Percentiles rank a stretch among this genome's conserved stretches.
phyloP scores from a whole-genome alignment of 352 stramenopile species.

The Phytopythium aichiense region DNA sequence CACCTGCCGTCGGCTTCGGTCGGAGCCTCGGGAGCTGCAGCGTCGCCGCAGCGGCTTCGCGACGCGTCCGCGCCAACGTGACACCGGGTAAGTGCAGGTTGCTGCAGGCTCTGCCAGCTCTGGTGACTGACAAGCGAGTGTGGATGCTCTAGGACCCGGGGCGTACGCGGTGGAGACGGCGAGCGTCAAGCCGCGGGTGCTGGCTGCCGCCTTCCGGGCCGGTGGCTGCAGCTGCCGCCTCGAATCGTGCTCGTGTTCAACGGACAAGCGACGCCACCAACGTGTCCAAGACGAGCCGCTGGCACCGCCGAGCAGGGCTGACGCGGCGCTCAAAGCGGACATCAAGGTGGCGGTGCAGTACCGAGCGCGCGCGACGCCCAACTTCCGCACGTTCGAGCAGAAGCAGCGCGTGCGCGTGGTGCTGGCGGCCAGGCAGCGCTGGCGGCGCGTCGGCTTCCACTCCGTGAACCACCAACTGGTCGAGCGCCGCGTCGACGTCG shows the following conservation, averaged over 20 bases:
- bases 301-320: conserved; percentile 15
- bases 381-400: conserved; percentile 25
- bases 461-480: conserved; percentile 19
- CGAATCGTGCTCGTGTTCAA: conserved; percentile 21
- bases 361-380: conserved; percentile 4
- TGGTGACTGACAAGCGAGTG: conserved; percentile 11
- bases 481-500: conserved; percentile 20
- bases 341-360: conserved; percentile 8
- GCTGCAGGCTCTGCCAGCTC: background rate
- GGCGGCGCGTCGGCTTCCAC: conserved; percentile 16
- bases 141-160: conserved; percentile 16
- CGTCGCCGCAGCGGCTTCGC: no score
- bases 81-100: no score
- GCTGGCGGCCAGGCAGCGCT: conserved; percentile 15
- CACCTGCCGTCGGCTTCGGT: conserved; percentile 15
- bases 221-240: conserved; percentile 15
- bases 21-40: background rate
- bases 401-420: conserved; percentile 19
- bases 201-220: conserved; percentile 1
- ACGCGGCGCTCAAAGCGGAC: background rate
- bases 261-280: background rate
- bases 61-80: no score
- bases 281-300: background rate
- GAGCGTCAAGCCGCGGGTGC: conserved; percentile 14
- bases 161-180: conserved; percentile 18